These are phyloP conservation scores for Royoungia palumana DNA, from an alignment of 768 basidiomycete genomes.

Conservation along the genomic window DNA sequence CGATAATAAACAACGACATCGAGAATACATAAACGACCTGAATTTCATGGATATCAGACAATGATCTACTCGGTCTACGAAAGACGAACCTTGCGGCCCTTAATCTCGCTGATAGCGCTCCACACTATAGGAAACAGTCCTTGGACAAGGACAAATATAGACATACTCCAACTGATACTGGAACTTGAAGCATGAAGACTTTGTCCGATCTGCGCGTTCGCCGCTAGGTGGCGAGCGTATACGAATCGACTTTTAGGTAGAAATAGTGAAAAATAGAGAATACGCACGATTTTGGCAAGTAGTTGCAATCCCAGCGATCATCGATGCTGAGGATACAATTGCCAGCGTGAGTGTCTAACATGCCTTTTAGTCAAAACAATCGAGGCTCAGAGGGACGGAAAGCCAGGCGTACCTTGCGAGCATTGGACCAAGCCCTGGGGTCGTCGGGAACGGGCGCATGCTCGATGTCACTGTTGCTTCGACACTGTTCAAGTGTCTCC, in stretches of 20 bases:
- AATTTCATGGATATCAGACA: neutral
- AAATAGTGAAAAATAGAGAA: neutral
- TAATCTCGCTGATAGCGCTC: conserved; percentile 71
- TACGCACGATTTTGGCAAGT: conserved; percentile 29
- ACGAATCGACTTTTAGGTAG: neutral
- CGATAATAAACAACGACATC: conserved; percentile 50
- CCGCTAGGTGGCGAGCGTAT: conserved; percentile 41
- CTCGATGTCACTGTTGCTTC: conserved; percentile 29
- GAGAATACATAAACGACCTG: conserved; percentile 58
- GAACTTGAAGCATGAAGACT: conserved; percentile 58
- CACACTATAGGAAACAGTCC: conserved; percentile 66
- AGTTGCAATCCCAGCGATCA: conserved; percentile 25
- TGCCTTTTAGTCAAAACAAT: neutral
- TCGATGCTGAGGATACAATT: conserved; percentile 29
- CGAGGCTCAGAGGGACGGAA: too few relatives aligned
- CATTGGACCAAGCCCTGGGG: conserved; percentile 54
- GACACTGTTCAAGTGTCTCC: neutral
- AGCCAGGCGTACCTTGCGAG: conserved; percentile 46
- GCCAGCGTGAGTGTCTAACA: conserved; percentile 21
- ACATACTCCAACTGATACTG: conserved; percentile 65
- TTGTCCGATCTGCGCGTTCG: conserved; percentile 60
- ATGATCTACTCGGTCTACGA: neutral
- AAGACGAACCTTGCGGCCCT: conserved; percentile 59
- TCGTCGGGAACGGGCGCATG: conserved; percentile 50
- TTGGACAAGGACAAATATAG: conserved; percentile 69